Conservation (phyloP, 225 moss, liverwort and hornwort genomes). For the Climacium dendroides region DNA sequence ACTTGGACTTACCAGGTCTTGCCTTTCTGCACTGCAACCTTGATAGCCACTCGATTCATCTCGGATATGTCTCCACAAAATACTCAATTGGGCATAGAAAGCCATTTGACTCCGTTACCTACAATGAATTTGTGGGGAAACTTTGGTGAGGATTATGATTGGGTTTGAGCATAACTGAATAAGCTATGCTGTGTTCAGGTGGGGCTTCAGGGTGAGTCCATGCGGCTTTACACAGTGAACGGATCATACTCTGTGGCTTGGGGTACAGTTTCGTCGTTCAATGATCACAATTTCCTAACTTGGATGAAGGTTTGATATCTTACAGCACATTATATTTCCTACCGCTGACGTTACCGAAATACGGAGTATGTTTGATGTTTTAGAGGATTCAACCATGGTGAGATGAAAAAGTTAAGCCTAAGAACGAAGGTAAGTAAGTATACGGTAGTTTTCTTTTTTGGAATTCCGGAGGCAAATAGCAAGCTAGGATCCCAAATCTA, state of each 20-base stretch:
- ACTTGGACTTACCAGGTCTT: slow-evolving; percentile 77
- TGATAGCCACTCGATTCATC: neutral
- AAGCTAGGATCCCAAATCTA: neutral
- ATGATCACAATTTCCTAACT: slow-evolving; percentile 20
- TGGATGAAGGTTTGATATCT: slow-evolving; percentile 68
- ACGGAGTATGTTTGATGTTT: neutral
- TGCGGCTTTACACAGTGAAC: slow-evolving; percentile 15
- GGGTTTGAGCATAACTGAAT: neutral
- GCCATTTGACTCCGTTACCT: neutral
- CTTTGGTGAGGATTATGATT: neutral
- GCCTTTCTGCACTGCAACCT: neutral
- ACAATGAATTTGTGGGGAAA: neutral
- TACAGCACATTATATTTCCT: neutral
- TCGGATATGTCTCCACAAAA: neutral
- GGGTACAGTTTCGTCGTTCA: slow-evolving; percentile 20
- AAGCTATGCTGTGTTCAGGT: slow-evolving; percentile 23
- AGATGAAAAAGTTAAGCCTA: neutral
- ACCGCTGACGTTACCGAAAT: neutral
- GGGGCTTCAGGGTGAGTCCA: slow-evolving; percentile 62
- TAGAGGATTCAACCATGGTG: neutral
- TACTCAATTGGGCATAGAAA: neutral
- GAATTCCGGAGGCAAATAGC: neutral
- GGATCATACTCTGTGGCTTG: slow-evolving; percentile 41
- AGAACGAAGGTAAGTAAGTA: neutral
- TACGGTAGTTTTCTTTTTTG: neutral